Evolutionary conservation across 2,329 filamentous ascomycete species (phyloP), one percentile per base, ranked within the genome.

Genomic region (Ophiostoma sp.): DNA sequence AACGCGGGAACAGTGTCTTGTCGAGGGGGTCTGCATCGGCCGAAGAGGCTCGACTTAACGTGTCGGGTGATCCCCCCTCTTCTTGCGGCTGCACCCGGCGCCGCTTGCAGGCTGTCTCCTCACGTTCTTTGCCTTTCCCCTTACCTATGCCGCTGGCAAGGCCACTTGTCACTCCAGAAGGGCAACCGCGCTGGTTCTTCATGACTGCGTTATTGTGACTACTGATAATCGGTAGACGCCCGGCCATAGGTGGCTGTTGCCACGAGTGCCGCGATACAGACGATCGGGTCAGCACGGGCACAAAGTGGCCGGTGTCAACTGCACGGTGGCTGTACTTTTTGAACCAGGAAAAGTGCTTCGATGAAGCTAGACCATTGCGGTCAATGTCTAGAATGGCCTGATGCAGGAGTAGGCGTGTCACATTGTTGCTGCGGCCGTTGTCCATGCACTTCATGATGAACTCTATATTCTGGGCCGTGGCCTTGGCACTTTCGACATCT

Each of bases 361-460:
- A 68, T 4, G 65, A 15, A 3, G 76, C 73, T 35, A 86, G 76
- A 1, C 78, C 80, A 72, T 83, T 84, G 41, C 78, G 77, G 48
- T 93, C 87, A 10, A 97, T 86, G 75, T 97, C 94, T n/a, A 94
- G 83, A 71, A 93, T 87, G 0, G 94, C 82, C 76, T 97, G 94
- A 13, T 90, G 88, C n/a, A 96, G 81, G 77, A 97, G 97, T 0
- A 91, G 92, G 64, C 90, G 88, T 0, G 92, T 94, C 39, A 97
- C 85, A 1, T 88, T 83, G 75, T 95, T 93, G 69, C 87, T 87
- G 52, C 86, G 85, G 68, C 90, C 90, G 72, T 88, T 87, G 68
- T 92, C 88, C 87, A 97, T 93, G 4, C 91, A 90, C 23, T 86
- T 84, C 4, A 97, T 80, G 54, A 97, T 82, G 74, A 94, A 93